phyloP scores from a whole-genome alignment of 257 asterid species.

The Solanum sparsipilum region DNA sequence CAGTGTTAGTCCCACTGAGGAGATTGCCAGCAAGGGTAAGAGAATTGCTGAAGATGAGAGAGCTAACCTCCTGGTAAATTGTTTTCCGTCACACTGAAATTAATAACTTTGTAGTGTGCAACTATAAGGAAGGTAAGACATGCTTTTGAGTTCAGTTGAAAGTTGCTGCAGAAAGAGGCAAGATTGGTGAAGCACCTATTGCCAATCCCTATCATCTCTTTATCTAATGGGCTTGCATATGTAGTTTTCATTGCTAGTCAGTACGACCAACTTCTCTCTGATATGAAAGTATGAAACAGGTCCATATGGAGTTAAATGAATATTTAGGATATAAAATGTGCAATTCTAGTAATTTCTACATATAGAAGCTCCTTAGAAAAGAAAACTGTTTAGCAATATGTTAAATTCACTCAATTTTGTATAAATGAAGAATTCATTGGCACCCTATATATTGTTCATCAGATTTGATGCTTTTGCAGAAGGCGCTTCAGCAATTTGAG shows the following conservation, averaged over 20 bases:
- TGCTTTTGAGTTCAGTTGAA: not conserved
- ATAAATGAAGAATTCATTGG: not conserved
- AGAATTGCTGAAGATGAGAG: slow-evolving; percentile 53
- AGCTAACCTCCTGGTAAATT: slow-evolving; percentile 59
- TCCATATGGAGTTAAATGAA: not conserved
- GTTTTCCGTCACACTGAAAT: not conserved
- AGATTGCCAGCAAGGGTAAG: slow-evolving; percentile 22
- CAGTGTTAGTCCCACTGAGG: slow-evolving; percentile 63
- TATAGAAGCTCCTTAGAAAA: not conserved
- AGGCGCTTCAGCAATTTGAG: slow-evolving; percentile 65
- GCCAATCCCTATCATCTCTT: not conserved
- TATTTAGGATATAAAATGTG: not conserved
- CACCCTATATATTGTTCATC: not conserved
- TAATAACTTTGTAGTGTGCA: not conserved
- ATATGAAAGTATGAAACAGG: not conserved
- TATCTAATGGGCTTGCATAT: not conserved
- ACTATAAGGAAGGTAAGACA: not conserved
- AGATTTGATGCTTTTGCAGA: slow-evolving; percentile 36
- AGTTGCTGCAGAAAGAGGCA: not conserved
- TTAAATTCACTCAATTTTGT: not conserved
- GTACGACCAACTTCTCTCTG: not conserved
- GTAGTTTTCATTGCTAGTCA: not conserved
- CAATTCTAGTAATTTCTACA: not conserved
- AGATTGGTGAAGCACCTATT: not conserved
- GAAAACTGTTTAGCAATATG: not conserved